Evolutionary conservation across 1,284 basidiomycete species (phyloP).

Genomic region (Marasmius tenuissimus): DNA sequence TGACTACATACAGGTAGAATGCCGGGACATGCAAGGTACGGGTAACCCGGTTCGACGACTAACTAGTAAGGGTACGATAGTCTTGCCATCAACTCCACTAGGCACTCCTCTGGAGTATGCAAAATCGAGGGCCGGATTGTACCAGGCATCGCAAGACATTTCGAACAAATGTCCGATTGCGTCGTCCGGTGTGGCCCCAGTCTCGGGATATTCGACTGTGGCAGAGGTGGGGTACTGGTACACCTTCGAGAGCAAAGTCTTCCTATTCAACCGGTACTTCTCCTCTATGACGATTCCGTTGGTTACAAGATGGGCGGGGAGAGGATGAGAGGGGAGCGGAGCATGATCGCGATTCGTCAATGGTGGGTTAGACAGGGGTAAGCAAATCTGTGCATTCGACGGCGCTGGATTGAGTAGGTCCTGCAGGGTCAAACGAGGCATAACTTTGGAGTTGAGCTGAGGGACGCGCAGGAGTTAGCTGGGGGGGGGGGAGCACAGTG

Average conservation of each 20-base stretch:
- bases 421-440: not conserved
- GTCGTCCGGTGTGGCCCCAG: not conserved
- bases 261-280: not conserved
- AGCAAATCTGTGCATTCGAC: too few species aligned
- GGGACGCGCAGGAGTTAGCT: too few species aligned
- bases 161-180: conserved; percentile 12
- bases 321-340: not conserved
- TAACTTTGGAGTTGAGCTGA: too few species aligned
- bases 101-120: conserved; percentile 11
- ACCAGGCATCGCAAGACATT: conserved; percentile 4
- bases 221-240: not conserved
- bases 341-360: not conserved
- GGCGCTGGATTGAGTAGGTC: not conserved
- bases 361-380: not conserved
- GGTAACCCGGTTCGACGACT: not conserved
- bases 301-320: not conserved
- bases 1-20: conserved; percentile 12
- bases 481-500: too few species aligned
- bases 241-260: not conserved
- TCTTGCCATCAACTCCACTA: not conserved
- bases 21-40: conserved; percentile 2
- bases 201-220: conserved; percentile 3
- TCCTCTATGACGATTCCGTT: not conserved
- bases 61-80: not conserved
- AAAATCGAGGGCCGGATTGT: conserved; percentile 4